Evolutionary conservation across 1,284 basidiomycete genomes (phyloP), one percentile per base, ranked within the genome.

Genomic region (Termitomyces sp.): DNA sequence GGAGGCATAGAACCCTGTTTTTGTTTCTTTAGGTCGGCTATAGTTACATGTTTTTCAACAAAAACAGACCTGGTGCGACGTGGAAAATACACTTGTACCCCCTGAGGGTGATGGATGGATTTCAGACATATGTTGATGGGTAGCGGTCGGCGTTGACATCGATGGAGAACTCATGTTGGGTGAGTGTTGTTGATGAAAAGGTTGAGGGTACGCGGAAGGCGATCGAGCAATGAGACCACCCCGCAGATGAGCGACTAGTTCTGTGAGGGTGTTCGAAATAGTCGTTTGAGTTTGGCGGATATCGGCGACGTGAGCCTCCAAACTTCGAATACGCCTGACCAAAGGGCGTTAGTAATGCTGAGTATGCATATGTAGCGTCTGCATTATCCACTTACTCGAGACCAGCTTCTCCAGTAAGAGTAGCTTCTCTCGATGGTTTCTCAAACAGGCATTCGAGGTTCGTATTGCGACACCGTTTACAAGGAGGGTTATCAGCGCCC

Each of bases 401-500:
- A 3, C 92, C 91, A 34, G 90, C 90, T 74, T 89, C 90, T 55
- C 91, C 91, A 2, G 91, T 90, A 45, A 91, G 77, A 55, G 85
- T 88, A 15, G 88, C 86, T 67, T 92, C 89, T 61, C 90, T 80
- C 10, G 86, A 85, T 3, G 92, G 92, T 61, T 94, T 94, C 68
- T 94, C 92, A 64, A 95, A 94, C 17, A 94, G 79, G 73, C 92
- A 95, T 48, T 90, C 87, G 17, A 93, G 78, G 6, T 89, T 86
- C 21, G 88, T 85, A 63, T 92, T 89, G 45, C 88, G 80, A 70
- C 93, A 96, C 38, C 93, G 82, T 65, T 90, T 86, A 71, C 93
- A 96, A 17, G 93, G 93, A 28, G 92, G 92, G 62, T 90, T 90
- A 69, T 94, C 92, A 43, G 92, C 92, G 5, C 90, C 91, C 75